phyloP scores from a whole-genome alignment of 371 early-diverging fungal species.

The Circinella umbellata region DNA sequence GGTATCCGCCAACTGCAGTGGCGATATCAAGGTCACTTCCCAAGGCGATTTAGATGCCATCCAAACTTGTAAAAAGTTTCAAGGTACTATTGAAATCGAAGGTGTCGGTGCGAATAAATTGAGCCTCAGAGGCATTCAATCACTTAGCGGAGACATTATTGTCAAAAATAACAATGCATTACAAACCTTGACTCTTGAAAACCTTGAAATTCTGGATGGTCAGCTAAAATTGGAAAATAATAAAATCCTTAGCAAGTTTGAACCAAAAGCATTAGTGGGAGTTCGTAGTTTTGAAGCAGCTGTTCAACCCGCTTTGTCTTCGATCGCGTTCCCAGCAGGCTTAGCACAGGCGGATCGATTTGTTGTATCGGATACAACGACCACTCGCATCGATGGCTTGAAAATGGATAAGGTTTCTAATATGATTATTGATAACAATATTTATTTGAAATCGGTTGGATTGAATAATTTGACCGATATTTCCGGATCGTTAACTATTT shows the following conservation, averaged over 20 bases:
- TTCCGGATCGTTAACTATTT: slow-evolving; percentile 34
- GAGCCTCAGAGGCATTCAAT: slow-evolving; percentile 19
- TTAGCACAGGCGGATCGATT: slow-evolving; percentile 43
- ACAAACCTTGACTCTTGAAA: neutral
- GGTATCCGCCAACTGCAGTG: slow-evolving; percentile 16
- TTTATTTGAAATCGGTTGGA: slow-evolving; percentile 45
- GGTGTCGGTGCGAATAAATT: slow-evolving; percentile 10
- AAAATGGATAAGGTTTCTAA: slow-evolving; percentile 32
- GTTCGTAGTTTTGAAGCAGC: slow-evolving; percentile 47
- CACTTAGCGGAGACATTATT: slow-evolving; percentile 21
- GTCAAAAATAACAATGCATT: slow-evolving; percentile 24
- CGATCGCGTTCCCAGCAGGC: slow-evolving; percentile 42
- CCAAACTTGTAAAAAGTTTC: slow-evolving; percentile 18
- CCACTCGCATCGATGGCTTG: slow-evolving; percentile 50
- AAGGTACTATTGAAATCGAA: slow-evolving; percentile 23
- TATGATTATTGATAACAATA: slow-evolving; percentile 53
- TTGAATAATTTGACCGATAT: slow-evolving; percentile 38
- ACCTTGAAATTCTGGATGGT: slow-evolving; percentile 35
- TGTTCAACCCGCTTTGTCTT: slow-evolving; percentile 41
- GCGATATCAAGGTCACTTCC: slow-evolving; percentile 24
- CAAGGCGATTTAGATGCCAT: slow-evolving; percentile 24
- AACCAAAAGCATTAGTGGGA: slow-evolving; percentile 36
- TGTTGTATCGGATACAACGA: slow-evolving; percentile 47
- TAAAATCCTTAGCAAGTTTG: slow-evolving; percentile 40
- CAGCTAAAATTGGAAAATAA: slow-evolving; percentile 48